Conservation (phyloP, 441 rosid species). For the Brassica hybrid region DNA sequence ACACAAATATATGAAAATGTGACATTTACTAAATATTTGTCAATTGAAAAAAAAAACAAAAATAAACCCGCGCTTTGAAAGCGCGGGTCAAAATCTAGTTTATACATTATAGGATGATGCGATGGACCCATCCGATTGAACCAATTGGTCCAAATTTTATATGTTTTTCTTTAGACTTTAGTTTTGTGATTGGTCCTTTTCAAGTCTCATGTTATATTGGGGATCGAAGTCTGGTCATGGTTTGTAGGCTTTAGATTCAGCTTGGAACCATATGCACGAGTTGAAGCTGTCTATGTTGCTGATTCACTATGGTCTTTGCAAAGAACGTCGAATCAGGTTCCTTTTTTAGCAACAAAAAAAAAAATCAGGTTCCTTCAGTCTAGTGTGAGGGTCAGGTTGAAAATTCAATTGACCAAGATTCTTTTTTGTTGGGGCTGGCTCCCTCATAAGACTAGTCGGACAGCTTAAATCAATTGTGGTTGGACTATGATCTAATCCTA, state of each 20-base stretch:
- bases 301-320: not conserved
- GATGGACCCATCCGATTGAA: not conserved
- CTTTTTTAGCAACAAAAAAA: too few species aligned
- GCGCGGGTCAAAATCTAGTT: too few species aligned
- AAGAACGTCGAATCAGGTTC: not conserved
- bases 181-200: not conserved
- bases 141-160: not conserved
- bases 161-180: not conserved
- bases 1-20: too few species aligned
- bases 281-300: not conserved
- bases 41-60: too few species aligned
- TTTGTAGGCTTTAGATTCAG: not conserved
- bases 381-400: not conserved
- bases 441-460: not conserved
- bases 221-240: not conserved
- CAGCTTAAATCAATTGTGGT: not conserved
- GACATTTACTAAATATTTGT: too few species aligned
- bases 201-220: not conserved
- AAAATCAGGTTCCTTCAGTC: not conserved
- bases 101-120: not conserved
- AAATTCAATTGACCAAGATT: not conserved
- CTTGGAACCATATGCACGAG: not conserved
- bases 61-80: too few species aligned
- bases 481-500: slow-evolving; percentile 3
- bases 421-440: not conserved